phyloP scores from a whole-genome alignment of 2,329 filamentous ascomycete genomes.

The Ophiostoma sp. region DNA sequence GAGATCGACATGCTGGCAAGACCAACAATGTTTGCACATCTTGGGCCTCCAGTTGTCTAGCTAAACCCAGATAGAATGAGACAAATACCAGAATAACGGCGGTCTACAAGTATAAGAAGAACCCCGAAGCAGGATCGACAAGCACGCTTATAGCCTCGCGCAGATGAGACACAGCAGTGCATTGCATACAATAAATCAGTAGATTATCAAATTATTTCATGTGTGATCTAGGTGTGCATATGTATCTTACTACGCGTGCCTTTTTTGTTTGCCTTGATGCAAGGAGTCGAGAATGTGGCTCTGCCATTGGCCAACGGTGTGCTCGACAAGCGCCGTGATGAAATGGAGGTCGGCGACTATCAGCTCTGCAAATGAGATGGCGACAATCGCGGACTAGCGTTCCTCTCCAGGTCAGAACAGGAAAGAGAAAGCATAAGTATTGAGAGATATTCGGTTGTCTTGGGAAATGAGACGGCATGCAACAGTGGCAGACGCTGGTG shows the following conservation, averaged over 20 bases:
- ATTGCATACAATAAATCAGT: background rate
- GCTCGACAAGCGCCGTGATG: constrained; percentile 13
- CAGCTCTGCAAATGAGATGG: background rate
- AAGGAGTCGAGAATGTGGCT: background rate
- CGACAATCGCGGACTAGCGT: background rate
- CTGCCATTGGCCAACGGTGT: constrained; percentile 8
- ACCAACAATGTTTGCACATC: background rate
- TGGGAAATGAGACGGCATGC: too few relatives aligned
- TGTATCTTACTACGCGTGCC: background rate
- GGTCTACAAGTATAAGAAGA: background rate
- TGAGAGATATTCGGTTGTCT: background rate
- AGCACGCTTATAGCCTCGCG: background rate
- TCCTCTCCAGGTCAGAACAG: background rate
- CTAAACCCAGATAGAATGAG: too few relatives aligned
- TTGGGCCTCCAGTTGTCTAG: too few relatives aligned
- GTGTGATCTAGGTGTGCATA: constrained; percentile 3
- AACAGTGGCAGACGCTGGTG: too few relatives aligned
- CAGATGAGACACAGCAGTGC: background rate
- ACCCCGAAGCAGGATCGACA: background rate
- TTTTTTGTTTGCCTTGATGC: background rate
- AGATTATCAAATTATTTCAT: background rate
- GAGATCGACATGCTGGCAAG: background rate
- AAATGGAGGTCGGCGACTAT: constrained; percentile 7
- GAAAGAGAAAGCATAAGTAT: background rate
- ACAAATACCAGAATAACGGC: background rate